Percentiles rank a stretch among this genome's conserved stretches.
Conservation (phyloP, 2,329 filamentous ascomycete genomes). For the Calcarisporium arbuscula region DNA sequence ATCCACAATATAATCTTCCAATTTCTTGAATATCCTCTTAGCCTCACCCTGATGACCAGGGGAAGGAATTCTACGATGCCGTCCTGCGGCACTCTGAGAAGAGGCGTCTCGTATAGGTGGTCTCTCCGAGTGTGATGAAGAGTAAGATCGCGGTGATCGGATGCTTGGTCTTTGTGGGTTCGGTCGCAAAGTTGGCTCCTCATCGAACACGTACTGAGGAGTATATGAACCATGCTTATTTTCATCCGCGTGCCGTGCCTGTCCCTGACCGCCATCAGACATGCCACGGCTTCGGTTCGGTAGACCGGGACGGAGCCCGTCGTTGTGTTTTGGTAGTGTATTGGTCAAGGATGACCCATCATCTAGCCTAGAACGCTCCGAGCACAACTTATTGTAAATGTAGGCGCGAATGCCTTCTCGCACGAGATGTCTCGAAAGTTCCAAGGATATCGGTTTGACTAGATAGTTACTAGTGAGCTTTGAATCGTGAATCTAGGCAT, state of each 20-base stretch:
- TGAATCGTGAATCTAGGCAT: neutral
- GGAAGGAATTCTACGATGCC: constrained; percentile 12
- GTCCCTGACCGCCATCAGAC: neutral
- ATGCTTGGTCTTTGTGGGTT: constrained; percentile 20
- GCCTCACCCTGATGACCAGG: constrained; percentile 26
- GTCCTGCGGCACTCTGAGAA: constrained; percentile 10
- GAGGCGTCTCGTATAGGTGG: constrained; percentile 17
- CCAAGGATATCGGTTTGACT: constrained; percentile 26
- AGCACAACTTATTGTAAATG: constrained; percentile 19
- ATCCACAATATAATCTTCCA: constrained; percentile 71
- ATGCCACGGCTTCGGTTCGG: too few relatives aligned
- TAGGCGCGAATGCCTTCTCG: constrained; percentile 27
- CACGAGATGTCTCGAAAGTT: constrained; percentile 26
- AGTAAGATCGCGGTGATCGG: constrained; percentile 30
- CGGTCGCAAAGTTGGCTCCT: constrained; percentile 29
- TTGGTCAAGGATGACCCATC: constrained; percentile 7
- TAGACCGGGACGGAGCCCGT: too few relatives aligned
- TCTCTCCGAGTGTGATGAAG: constrained; percentile 38
- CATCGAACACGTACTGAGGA: constrained; percentile 30
- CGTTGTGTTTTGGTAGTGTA: too few relatives aligned
- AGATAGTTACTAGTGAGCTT: neutral
- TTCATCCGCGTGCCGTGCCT: neutral
- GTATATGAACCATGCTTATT: too few relatives aligned
- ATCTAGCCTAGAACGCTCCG: too few relatives aligned
- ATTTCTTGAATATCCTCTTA: constrained; percentile 61